Evolutionary conservation across 2,329 filamentous ascomycete species (phyloP).

Genomic region (Exophiala sideris): DNA sequence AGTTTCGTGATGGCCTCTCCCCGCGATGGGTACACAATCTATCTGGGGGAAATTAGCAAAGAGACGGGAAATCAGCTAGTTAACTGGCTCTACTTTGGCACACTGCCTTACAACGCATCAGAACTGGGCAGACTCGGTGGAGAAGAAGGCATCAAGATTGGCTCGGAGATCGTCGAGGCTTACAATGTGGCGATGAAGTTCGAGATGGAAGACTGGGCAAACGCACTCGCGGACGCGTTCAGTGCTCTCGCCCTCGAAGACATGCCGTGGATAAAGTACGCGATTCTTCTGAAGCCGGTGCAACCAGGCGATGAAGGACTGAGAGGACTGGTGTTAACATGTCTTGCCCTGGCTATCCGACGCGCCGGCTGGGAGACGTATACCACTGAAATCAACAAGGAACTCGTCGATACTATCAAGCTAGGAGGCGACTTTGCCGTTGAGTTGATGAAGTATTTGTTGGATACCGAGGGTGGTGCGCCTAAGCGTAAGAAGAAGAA

Average conservation of each 20-base stretch:
- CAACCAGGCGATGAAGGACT: not conserved
- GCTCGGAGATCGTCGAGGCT: not conserved
- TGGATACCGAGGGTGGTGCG: not conserved
- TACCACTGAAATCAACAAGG: not conserved
- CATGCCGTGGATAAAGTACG: constrained; percentile 1
- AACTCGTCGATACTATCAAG: not conserved
- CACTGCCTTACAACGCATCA: not conserved
- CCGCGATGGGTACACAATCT: no score
- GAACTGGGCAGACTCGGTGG: not conserved
- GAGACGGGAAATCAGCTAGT: not conserved
- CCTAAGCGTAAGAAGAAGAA: not conserved
- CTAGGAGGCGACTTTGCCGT: not conserved
- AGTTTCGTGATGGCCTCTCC: not conserved
- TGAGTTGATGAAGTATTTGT: not conserved
- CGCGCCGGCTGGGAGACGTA: not conserved
- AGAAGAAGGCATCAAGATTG: not conserved
- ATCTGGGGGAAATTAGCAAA: not conserved
- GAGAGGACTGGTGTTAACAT: not conserved
- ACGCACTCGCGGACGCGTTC: not conserved
- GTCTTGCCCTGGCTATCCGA: not conserved
- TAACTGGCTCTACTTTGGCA: constrained; percentile 1
- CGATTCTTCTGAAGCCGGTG: not conserved
- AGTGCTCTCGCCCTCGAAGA: not conserved
- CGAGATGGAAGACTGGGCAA: not conserved
- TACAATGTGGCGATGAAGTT: not conserved